Evolutionary conservation across 2,329 filamentous ascomycete genomes (phyloP), one percentile per base, ranked within the genome.

Genomic region (Penicillium crustosum): DNA sequence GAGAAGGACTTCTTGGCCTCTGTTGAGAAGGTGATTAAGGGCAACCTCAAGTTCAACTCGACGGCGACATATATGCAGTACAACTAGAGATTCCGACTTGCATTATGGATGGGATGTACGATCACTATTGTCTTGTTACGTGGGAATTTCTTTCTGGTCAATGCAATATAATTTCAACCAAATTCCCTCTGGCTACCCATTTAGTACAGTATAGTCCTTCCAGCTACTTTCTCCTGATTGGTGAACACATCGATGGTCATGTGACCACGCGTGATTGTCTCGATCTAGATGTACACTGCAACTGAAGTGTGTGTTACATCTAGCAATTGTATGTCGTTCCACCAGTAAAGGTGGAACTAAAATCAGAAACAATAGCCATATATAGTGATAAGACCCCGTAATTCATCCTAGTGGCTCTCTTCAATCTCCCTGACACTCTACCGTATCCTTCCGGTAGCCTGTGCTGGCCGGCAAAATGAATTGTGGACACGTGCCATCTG

Each of bases 1-100:
- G 94, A 99, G 83, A 97, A 99, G 85, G 94, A 99, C 79, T 99
- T 99, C 79, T 80, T 99, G 68, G 93, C 91, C 57, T 93, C 94
- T 3, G 94, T 99, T 61, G 94, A 99, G 83, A 99, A 99, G 86
- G 94, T 99, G 63, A 97, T 97, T 82, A 96, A 97, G 85, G 93
- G 90, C 69, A 97, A 97, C 78, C 82, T 96, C 75, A 99, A 99
- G 86, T 99, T 99, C 84, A 97, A 97, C 86, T 95, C 90, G 58
- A 99, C 94, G 59, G 93, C 94, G 49, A 92, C 90, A 62, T 99
- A 99, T 81, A 94, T 94, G 85, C 94, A 97, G 81, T 99, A 99
- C 84, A 99, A 99, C 79, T 97, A 96, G 74, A 68, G 49, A 59
- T 57, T 58, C 50, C 53, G 42, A 52, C 57, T 61, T 64, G 71